Percentiles rank a stretch among this genome's conserved stretches.
phyloP scores from a whole-genome alignment of 495 filamentous ascomycete species.

The Daldinia bambusicola region DNA sequence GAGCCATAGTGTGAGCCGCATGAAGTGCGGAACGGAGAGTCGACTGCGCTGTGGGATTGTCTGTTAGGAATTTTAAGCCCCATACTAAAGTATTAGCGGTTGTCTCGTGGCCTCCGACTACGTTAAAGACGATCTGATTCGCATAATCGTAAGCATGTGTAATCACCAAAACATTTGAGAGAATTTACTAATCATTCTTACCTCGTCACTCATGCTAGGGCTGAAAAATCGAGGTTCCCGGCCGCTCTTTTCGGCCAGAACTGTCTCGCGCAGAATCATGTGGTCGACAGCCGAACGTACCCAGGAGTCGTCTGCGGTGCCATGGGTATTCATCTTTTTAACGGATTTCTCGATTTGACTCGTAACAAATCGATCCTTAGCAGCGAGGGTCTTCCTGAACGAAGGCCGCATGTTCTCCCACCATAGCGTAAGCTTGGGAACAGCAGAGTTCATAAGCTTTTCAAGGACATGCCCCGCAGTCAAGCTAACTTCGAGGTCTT shows the following conservation, averaged over 20 bases:
- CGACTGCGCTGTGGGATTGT: slow-evolving; percentile 4
- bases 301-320: not conserved
- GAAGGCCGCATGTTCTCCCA: slow-evolving; percentile 4
- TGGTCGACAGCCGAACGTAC: slow-evolving; percentile 1
- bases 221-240: slow-evolving; percentile 4
- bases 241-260: slow-evolving; percentile 4
- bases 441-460: slow-evolving; percentile 11
- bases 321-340: not conserved
- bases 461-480: slow-evolving; percentile 1
- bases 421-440: slow-evolving; percentile 7
- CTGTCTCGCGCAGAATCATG: slow-evolving; percentile 6
- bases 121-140: not conserved
- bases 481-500: not conserved
- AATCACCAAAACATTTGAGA: not conserved
- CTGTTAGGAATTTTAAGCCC: slow-evolving; percentile 8
- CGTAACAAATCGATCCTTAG: not conserved
- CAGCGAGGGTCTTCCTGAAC: slow-evolving; percentile 10
- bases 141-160: not conserved
- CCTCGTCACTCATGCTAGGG: not conserved
- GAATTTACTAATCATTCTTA: not conserved
- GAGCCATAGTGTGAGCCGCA: not conserved
- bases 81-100: slow-evolving; percentile 2
- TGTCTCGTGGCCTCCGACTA: slow-evolving; percentile 6
- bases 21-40: slow-evolving; percentile 2
- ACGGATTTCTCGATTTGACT: not conserved